These are phyloP conservation scores for Cordyceps sp. DNA, from an alignment of 2,329 filamentous ascomycete species.

Conservation along the genomic window DNA sequence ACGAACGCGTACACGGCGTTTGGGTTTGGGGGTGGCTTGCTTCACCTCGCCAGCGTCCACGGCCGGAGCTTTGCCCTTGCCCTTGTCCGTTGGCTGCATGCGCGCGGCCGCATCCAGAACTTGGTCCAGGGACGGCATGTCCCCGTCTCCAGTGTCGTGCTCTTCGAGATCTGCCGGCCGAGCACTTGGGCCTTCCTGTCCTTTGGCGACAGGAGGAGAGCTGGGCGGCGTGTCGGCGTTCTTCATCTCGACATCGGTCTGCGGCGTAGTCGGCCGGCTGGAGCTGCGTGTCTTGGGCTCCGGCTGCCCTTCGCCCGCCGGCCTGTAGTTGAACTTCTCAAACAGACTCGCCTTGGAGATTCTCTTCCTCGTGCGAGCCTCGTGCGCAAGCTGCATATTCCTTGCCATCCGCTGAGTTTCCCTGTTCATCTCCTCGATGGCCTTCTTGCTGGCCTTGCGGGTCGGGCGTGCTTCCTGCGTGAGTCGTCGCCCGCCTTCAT, in stretches of 20 bases:
- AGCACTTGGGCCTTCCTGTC: slow-evolving; percentile 5
- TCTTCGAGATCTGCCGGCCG: not conserved
- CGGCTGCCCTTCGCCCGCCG: slow-evolving; percentile 12
- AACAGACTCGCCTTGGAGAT: slow-evolving; percentile 72
- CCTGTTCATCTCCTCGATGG: slow-evolving; percentile 82
- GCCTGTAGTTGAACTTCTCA: slow-evolving; percentile 63
- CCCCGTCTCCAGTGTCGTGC: slow-evolving; percentile 11
- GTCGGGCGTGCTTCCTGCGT: slow-evolving; percentile 54
- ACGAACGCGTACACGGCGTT: slow-evolving; percentile 33
- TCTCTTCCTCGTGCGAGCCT: slow-evolving; percentile 82
- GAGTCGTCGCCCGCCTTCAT: slow-evolving; percentile 45
- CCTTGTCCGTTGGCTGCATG: slow-evolving; percentile 41
- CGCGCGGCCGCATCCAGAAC: slow-evolving; percentile 13
- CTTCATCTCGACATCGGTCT: slow-evolving; percentile 33
- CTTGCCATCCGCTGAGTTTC: slow-evolving; percentile 85
- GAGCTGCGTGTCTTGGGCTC: slow-evolving; percentile 32
- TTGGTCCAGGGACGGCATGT: slow-evolving; percentile 22
- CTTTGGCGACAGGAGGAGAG: slow-evolving; percentile 35
- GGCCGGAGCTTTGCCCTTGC: slow-evolving; percentile 23
- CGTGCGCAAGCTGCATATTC: slow-evolving; percentile 80
- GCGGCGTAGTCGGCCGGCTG: slow-evolving; percentile 33
- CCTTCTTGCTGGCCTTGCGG: slow-evolving; percentile 86
- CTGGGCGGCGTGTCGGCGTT: slow-evolving; percentile 53
- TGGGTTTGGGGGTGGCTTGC: slow-evolving; percentile 13
- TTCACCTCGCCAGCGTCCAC: no score